Conservation (phyloP, 202 grass and related monocot genomes). For the Digitaria exilis region DNA sequence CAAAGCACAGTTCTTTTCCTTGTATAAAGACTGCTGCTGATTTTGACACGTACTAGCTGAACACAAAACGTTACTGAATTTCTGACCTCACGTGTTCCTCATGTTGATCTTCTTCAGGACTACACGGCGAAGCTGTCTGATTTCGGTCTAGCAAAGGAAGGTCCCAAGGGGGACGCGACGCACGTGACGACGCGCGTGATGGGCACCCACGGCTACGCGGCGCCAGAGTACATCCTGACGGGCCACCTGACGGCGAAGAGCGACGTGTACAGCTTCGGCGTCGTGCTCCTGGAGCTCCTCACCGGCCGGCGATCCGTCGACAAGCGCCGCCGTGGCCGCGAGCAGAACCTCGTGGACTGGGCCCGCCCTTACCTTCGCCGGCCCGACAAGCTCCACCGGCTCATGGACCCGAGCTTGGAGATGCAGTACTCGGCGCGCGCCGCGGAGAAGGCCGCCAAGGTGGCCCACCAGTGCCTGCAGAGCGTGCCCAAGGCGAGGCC, state of each 20-base stretch:
- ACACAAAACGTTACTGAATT: neutral
- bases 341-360: conserved; percentile 85
- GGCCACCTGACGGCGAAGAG: conserved; percentile 77
- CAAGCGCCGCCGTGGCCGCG: conserved; percentile 42
- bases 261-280: conserved; percentile 77
- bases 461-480: conserved; percentile 74
- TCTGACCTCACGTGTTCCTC: neutral
- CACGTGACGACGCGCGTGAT: conserved; percentile 78
- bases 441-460: conserved; percentile 48
- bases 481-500: conserved; percentile 63
- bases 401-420: conserved; percentile 69
- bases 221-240: conserved; percentile 87
- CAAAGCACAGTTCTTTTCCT: neutral
- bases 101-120: conserved; percentile 47
- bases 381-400: conserved; percentile 60
- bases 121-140: conserved; percentile 79
- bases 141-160: conserved; percentile 81
- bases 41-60: neutral
- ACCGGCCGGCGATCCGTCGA: conserved; percentile 67
- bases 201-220: conserved; percentile 78
- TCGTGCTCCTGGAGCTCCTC: conserved; percentile 70
- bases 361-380: conserved; percentile 66
- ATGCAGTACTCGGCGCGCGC: conserved; percentile 56
- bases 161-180: conserved; percentile 51
- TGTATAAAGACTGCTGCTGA: neutral